A percentile compares a stretch with the other conserved stretches of the same genome.
Conservation (phyloP, 2,329 filamentous ascomycete genomes). For the Raffaelea arxii region DNA sequence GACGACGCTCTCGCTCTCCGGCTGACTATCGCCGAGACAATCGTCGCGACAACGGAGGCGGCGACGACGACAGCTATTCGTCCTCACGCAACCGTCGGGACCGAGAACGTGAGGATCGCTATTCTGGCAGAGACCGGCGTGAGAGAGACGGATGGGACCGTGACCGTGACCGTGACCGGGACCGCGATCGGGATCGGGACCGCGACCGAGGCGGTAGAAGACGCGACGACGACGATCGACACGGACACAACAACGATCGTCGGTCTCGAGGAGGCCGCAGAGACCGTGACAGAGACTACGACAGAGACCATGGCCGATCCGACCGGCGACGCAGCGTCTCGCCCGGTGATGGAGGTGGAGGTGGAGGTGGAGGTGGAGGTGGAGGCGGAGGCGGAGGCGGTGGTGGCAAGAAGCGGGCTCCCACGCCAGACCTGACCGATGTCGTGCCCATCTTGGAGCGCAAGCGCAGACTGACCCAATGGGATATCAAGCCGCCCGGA, state of each 20-base stretch:
- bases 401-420: constrained; percentile 90
- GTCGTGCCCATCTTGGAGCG: constrained; percentile 73
- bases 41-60: constrained; percentile 52
- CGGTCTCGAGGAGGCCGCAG: constrained; percentile 44
- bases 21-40: constrained; percentile 55
- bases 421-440: constrained; percentile 88
- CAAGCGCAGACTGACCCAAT: constrained; percentile 90
- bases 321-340: constrained; percentile 65
- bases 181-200: constrained; percentile 51
- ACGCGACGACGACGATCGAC: constrained; percentile 57
- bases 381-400: too few relatives aligned
- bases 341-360: too few relatives aligned
- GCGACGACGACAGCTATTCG: constrained; percentile 71
- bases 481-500: constrained; percentile 97
- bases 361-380: too few relatives aligned
- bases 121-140: constrained; percentile 57
- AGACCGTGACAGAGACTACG: constrained; percentile 19
- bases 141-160: constrained; percentile 33
- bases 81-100: constrained; percentile 88
- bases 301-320: constrained; percentile 40
- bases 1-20: constrained; percentile 80
- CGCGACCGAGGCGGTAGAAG: constrained; percentile 47
- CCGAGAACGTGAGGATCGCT: constrained; percentile 86
- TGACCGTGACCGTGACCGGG: constrained; percentile 62
- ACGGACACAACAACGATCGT: constrained; percentile 23